phyloP scores from a whole-genome alignment of 2,329 filamentous ascomycete genomes.

The Exophiala xenobiotica region DNA sequence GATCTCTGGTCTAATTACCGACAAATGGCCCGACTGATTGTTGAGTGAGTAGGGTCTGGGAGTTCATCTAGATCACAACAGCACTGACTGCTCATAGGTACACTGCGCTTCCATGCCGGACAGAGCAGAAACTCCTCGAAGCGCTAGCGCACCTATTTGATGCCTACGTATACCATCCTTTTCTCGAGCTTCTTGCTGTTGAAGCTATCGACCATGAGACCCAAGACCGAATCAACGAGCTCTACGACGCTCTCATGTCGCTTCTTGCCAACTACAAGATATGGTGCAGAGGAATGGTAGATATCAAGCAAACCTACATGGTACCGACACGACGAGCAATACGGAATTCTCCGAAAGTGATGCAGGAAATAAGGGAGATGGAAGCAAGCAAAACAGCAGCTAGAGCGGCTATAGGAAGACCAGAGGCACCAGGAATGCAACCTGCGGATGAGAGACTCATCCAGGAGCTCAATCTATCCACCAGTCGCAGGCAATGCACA shows the following conservation, averaged over 20 bases:
- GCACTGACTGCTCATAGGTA: constrained; percentile 20
- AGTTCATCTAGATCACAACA: no score
- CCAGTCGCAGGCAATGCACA: constrained; percentile 1
- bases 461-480: constrained; percentile 10
- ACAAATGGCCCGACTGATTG: constrained; percentile 24
- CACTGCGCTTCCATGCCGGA: constrained; percentile 20
- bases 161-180: constrained; percentile 25
- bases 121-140: constrained; percentile 18
- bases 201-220: constrained; percentile 8
- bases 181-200: constrained; percentile 11
- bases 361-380: constrained; percentile 16
- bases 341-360: constrained; percentile 11
- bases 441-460: constrained; percentile 7
- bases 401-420: constrained; percentile 7
- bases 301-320: constrained; percentile 20
- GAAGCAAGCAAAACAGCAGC: constrained; percentile 12
- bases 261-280: constrained; percentile 20
- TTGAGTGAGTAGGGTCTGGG: constrained; percentile 19
- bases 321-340: constrained; percentile 18
- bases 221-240: constrained; percentile 10
- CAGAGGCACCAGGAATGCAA: constrained; percentile 15
- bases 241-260: constrained; percentile 23
- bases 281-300: constrained; percentile 25
- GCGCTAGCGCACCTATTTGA: constrained; percentile 22
- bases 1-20: constrained; percentile 27